A percentile compares a stretch with the other conserved stretches of the same genome.
These are phyloP conservation scores for Parastagonospora avenae DNA, from an alignment of 2,329 filamentous ascomycete genomes.

Conservation along the genomic window DNA sequence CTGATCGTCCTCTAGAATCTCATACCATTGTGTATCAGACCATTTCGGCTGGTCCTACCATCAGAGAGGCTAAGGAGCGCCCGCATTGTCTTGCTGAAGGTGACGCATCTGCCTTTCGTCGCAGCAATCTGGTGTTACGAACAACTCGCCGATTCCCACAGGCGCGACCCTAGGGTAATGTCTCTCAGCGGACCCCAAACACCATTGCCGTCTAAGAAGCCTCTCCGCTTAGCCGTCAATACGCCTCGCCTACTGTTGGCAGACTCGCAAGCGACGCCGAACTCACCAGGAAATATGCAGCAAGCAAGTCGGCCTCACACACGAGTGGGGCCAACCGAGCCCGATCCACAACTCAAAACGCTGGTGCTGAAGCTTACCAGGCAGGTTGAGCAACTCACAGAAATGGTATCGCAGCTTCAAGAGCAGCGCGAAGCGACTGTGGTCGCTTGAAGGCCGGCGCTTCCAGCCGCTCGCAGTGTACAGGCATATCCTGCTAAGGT, in stretches of 20 bases:
- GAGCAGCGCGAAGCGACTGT: slow-evolving; percentile 36
- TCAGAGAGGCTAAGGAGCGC: slow-evolving; percentile 67
- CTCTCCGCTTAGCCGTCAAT: slow-evolving; percentile 38
- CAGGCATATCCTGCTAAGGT: slow-evolving; percentile 13
- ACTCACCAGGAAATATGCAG: slow-evolving; percentile 19
- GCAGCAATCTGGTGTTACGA: slow-evolving; percentile 73
- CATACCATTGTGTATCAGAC: slow-evolving; percentile 73
- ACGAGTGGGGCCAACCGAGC: slow-evolving; percentile 26
- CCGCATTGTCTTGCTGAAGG: slow-evolving; percentile 63
- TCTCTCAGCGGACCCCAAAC: slow-evolving; percentile 44
- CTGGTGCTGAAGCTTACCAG: slow-evolving; percentile 46
- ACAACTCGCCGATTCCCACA: slow-evolving; percentile 40
- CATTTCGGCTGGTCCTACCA: slow-evolving; percentile 70
- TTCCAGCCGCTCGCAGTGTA: slow-evolving; percentile 33
- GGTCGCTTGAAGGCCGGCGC: slow-evolving; percentile 45
- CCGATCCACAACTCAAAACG: slow-evolving; percentile 41
- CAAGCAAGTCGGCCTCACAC: slow-evolving; percentile 28
- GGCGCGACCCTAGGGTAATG: slow-evolving; percentile 18
- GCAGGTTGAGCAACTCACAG: slow-evolving; percentile 49
- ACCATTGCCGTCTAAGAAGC: slow-evolving; percentile 27
- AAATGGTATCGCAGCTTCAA: slow-evolving; percentile 46
- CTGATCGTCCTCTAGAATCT: slow-evolving; percentile 63
- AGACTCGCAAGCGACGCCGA: slow-evolving; percentile 29
- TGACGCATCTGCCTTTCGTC: slow-evolving; percentile 70
- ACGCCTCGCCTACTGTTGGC: slow-evolving; percentile 37